phyloP scores from a whole-genome alignment of 1,284 basidiomycete species.

The Trametes hirsuta region DNA sequence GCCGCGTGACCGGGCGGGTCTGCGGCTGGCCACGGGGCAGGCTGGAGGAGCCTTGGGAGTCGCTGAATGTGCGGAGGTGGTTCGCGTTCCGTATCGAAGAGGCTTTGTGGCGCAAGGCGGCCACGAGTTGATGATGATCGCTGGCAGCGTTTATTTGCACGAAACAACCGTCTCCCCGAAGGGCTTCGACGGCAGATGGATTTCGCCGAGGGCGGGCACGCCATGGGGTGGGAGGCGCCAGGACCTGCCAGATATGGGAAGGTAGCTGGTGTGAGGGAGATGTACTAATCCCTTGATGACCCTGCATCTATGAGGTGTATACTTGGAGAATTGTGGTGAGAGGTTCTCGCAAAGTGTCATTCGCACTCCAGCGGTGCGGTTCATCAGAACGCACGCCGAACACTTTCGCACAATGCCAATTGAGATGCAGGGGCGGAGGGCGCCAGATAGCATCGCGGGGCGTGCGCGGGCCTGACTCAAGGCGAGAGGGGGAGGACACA shows the following conservation, averaged over 20 bases:
- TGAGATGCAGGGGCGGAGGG: conserved; percentile 10
- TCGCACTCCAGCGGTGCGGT: conserved; percentile 9
- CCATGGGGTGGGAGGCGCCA: conserved; percentile 17
- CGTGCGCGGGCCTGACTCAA: not conserved
- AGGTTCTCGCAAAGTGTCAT: conserved; percentile 18
- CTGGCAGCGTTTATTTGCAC: conserved; percentile 15
- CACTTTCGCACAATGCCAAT: conserved; percentile 19
- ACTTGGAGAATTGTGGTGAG: conserved; percentile 14
- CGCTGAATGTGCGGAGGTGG: conserved; percentile 3
- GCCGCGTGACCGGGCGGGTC: conserved; percentile 4
- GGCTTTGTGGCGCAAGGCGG: conserved; percentile 25
- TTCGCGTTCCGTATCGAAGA: conserved; percentile 14
- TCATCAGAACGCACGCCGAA: conserved; percentile 20
- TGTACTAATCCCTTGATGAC: conserved; percentile 20
- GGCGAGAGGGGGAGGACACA: conserved; percentile 5
- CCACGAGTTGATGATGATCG: conserved; percentile 19
- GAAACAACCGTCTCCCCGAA: conserved; percentile 5
- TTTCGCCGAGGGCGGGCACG: conserved; percentile 20
- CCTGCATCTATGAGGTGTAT: conserved; percentile 26
- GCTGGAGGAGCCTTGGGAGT: not conserved
- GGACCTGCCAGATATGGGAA: conserved; percentile 19
- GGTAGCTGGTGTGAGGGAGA: conserved; percentile 13
- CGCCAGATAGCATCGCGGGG: conserved; percentile 10
- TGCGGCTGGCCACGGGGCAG: not conserved
- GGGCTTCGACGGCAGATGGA: conserved; percentile 12